Percentiles rank a stretch among this genome's conserved stretches.
These are phyloP conservation scores for Backusella macrospora DNA, from an alignment of 192 early-diverging fungal species.

Conservation along the genomic window DNA sequence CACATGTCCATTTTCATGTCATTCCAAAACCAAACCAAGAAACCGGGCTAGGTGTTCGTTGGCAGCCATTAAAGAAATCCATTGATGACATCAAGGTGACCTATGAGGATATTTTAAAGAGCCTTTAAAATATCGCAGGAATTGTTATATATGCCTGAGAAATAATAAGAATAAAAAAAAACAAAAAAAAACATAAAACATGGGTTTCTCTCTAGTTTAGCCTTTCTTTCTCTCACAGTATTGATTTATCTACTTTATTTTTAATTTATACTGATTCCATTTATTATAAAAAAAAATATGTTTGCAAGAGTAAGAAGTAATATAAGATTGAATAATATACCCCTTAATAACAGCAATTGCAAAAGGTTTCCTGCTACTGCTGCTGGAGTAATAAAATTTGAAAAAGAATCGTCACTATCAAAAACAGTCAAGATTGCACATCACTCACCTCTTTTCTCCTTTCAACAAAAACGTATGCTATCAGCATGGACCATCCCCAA, in stretches of 20 bases:
- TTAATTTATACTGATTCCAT: not conserved
- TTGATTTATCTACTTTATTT: too few species aligned
- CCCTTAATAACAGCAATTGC: not conserved
- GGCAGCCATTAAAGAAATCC: constrained; percentile 44
- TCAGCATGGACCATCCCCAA: constrained; percentile 18
- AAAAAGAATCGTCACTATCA: not conserved
- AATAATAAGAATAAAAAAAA: too few species aligned
- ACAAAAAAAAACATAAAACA: not conserved
- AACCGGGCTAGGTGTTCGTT: constrained; percentile 72
- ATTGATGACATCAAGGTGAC: constrained; percentile 33
- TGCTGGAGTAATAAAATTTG: too few species aligned
- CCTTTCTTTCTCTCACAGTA: not conserved
- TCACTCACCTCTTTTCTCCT: not conserved
- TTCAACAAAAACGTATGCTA: constrained; percentile 6
- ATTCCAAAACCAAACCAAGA: constrained; percentile 70
- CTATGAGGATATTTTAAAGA: constrained; percentile 26
- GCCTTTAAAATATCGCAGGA: not conserved
- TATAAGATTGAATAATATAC: not conserved
- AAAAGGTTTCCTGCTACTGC: not conserved
- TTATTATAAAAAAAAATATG: not conserved
- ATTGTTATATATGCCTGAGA: not conserved
- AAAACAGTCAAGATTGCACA: not conserved
- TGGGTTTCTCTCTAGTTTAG: not conserved
- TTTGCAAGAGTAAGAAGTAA: constrained; percentile 1
- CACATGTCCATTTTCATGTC: constrained; percentile 95